These are phyloP conservation scores for Thalassiosira exigua DNA, from an alignment of 352 stramenopile genomes.

Conservation along the genomic window DNA sequence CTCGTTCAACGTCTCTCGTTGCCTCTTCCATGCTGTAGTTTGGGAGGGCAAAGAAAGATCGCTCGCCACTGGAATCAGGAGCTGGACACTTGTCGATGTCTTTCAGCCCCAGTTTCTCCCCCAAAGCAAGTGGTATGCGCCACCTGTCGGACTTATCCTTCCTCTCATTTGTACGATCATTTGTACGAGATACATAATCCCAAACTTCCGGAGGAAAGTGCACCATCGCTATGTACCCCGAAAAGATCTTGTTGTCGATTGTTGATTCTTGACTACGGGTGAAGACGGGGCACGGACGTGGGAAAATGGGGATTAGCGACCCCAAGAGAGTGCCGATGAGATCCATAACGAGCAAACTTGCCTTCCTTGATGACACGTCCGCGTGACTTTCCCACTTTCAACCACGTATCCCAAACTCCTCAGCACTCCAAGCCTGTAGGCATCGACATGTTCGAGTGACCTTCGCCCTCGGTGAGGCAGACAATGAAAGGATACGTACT, in stretches of 20 bases:
- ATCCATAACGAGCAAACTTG: conserved; percentile 6
- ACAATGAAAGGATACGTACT: background rate
- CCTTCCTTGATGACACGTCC: background rate
- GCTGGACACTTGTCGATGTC: conserved; percentile 28
- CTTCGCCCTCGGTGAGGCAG: background rate
- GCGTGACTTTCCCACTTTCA: background rate
- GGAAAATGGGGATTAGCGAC: background rate
- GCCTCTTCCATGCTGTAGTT: conserved; percentile 30
- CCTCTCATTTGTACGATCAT: conserved; percentile 1
- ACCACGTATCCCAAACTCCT: background rate
- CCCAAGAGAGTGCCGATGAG: background rate
- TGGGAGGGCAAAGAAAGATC: conserved; percentile 34
- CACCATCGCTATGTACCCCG: conserved; percentile 3
- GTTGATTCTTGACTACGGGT: background rate
- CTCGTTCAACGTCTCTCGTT: conserved; percentile 16
- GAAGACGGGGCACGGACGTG: background rate
- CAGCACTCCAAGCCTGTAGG: background rate
- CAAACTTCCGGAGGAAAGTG: conserved; percentile 28
- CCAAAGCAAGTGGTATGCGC: conserved; percentile 25
- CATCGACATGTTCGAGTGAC: background rate
- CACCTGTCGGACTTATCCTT: conserved; percentile 27
- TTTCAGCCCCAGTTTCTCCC: conserved; percentile 12
- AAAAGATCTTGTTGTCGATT: background rate
- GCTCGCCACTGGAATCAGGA: conserved; percentile 12
- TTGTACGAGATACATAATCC: conserved; percentile 5